These are phyloP conservation scores for Boletellus ananas DNA, from an alignment of 768 basidiomycete genomes.

Conservation along the genomic window DNA sequence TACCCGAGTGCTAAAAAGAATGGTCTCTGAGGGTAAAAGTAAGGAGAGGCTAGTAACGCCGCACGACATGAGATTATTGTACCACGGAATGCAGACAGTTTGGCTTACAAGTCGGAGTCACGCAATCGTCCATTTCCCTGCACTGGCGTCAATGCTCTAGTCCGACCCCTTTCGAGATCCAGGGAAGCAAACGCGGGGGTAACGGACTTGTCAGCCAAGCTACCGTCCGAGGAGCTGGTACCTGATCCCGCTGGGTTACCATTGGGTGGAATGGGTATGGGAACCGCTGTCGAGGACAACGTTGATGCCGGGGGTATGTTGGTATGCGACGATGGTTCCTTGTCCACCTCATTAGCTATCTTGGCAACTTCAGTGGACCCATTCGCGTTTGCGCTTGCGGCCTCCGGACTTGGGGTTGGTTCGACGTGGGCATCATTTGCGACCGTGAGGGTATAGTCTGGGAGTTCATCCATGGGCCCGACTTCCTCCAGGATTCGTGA, in stretches of 20 bases:
- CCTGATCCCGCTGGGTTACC: constrained; percentile 32
- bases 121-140: constrained; percentile 40
- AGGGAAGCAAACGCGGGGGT: constrained; percentile 34
- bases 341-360: constrained; percentile 3
- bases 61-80: too few relatives aligned
- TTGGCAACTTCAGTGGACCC: not conserved
- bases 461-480: constrained; percentile 43
- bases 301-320: constrained; percentile 3
- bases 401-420: not conserved
- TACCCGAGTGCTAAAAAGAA: constrained; percentile 51
- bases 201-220: constrained; percentile 35
- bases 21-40: constrained; percentile 42
- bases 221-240: constrained; percentile 48
- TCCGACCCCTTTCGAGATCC: constrained; percentile 46
- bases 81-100: not conserved
- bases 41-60: constrained; percentile 28
- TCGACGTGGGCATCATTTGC: not conserved
- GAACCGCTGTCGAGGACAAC: constrained; percentile 1
- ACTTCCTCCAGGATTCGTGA: constrained; percentile 34
- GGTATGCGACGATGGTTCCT: constrained; percentile 3
- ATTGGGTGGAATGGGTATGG: constrained; percentile 8
- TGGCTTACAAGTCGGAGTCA: constrained; percentile 43
- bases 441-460: constrained; percentile 25
- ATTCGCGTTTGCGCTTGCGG: not conserved
- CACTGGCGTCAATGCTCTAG: constrained; percentile 50